Evolutionary conservation across 768 basidiomycete species (phyloP), one percentile per base, ranked within the genome.

Genomic region (Termitomyces sp.): DNA sequence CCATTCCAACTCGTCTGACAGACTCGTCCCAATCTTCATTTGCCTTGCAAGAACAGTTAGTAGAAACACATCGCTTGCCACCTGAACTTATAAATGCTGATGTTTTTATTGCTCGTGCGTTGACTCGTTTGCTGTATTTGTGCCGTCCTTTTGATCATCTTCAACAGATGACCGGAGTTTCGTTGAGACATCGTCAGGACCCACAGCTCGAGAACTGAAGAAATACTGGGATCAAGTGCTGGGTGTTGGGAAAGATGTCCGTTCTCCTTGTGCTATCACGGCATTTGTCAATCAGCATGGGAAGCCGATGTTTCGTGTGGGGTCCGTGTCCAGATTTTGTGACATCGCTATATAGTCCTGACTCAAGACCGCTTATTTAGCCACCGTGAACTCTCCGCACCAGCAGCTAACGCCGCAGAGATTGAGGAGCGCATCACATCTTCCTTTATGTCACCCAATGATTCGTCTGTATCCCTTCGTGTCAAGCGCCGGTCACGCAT

Each of bases 251-350:
- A 78, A 80, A 64, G 76, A 83, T 59, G 76, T 85, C 12, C 83
- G 87, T 31, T 92, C 90, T 13, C 90, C 91, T 2, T 93, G 86
- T 67, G 84, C 84, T 39, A 89, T 91, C 64, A 92, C 90, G n/a
- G 85, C 86, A 8, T 85, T 89, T 64, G 79, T 88, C 48, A 92
- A 90, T 67, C 88, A 91, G 67, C 84, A 89, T 70, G 91, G 91
- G 53, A 85, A 84, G 64, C 78, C 80, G 67, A 83, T 88, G 78
- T 92, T 77, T 72, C 86, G 91, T 49, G 80, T 94, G 46, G 85
- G 88, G 90, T 91, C 59, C 70, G 86, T 79, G 31, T 41, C 46
- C 34, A 27, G 41, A 2, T 53, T 27, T 58, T 53, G 34, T 42
- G 42, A 42, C 44, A 12, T 50, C 14, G 29, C 24, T 18, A 47